These are phyloP conservation scores for Falciphora oryzae DNA, from an alignment of 2,329 filamentous ascomycete genomes.

Conservation along the genomic window DNA sequence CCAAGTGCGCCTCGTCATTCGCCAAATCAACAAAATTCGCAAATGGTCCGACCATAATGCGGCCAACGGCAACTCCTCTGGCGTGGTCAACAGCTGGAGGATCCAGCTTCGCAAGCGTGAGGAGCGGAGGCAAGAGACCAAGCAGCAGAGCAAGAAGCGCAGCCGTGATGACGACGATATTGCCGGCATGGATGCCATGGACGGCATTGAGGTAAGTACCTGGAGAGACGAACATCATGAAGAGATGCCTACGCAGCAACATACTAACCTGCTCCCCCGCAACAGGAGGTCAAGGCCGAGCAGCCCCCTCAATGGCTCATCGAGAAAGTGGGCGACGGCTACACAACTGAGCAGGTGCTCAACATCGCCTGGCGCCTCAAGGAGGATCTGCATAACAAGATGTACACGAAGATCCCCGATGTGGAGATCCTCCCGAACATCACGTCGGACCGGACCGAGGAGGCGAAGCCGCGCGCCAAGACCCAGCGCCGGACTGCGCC, in stretches of 20 bases:
- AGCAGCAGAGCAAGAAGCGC: constrained; percentile 28
- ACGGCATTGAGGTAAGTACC: neutral
- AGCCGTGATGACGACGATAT: constrained; percentile 18
- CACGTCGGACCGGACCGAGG: constrained; percentile 29
- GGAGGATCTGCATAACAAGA: constrained; percentile 35
- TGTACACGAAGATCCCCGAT: constrained; percentile 45
- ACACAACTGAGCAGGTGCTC: constrained; percentile 41
- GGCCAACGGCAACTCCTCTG: constrained; percentile 24
- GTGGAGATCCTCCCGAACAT: constrained; percentile 55
- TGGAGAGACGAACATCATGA: neutral
- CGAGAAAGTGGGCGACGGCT: constrained; percentile 31
- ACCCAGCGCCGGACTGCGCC: constrained; percentile 17
- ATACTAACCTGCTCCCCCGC: neutral
- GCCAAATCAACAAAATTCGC: constrained; percentile 57
- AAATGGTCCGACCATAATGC: constrained; percentile 53
- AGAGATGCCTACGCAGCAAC: neutral
- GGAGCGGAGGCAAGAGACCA: constrained; percentile 46
- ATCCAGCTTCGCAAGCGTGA: constrained; percentile 61
- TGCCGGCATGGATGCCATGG: neutral
- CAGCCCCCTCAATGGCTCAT: constrained; percentile 4
- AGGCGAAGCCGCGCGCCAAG: constrained; percentile 21
- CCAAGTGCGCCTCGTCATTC: constrained; percentile 58
- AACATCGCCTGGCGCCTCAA: constrained; percentile 41
- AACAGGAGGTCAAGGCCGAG: neutral
- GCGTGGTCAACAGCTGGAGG: constrained; percentile 53